These are phyloP conservation scores for Chlamydomonas schloesseri DNA, from an alignment of 139 green algal genomes.

Conservation along the genomic window DNA sequence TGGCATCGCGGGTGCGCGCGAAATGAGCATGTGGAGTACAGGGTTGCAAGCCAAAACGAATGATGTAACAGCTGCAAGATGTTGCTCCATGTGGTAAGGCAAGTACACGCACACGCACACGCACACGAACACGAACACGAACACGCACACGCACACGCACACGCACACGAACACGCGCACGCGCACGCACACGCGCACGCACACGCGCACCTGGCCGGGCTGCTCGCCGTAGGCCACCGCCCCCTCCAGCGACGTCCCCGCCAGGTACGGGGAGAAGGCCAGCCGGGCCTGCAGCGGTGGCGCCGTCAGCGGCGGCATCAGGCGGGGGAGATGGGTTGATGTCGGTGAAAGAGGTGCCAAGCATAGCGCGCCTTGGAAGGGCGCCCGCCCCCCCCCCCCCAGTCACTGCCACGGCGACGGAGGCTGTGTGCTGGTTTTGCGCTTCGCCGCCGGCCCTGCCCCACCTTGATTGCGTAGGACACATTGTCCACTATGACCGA, in stretches of 20 bases:
- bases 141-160: neutral
- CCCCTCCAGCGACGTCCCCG: neutral
- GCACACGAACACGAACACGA: too few species aligned
- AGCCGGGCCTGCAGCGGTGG: conserved; percentile 14
- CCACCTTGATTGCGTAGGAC: neutral
- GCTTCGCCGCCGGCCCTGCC: too few species aligned
- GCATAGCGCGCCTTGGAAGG: neutral
- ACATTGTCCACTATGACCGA: conserved; percentile 36
- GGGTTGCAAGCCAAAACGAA: neutral
- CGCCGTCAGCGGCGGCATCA: too few species aligned
- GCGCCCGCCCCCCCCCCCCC: neutral
- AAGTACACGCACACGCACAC: too few species aligned
- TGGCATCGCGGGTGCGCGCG: neutral
- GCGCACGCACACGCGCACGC: neutral
- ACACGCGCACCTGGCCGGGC: neutral
- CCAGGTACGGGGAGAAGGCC: conserved; percentile 39
- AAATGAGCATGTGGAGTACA: neutral
- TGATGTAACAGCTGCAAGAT: neutral
- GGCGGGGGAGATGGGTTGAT: neutral
- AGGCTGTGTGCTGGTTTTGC: neutral
- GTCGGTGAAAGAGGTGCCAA: neutral
- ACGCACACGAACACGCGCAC: neutral
- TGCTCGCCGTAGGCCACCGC: neutral
- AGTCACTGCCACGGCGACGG: neutral
- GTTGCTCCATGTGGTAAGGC: neutral